These are phyloP conservation scores for Dactylellina parvicollis DNA, from an alignment of 2,329 filamentous ascomycete genomes.

Conservation along the genomic window DNA sequence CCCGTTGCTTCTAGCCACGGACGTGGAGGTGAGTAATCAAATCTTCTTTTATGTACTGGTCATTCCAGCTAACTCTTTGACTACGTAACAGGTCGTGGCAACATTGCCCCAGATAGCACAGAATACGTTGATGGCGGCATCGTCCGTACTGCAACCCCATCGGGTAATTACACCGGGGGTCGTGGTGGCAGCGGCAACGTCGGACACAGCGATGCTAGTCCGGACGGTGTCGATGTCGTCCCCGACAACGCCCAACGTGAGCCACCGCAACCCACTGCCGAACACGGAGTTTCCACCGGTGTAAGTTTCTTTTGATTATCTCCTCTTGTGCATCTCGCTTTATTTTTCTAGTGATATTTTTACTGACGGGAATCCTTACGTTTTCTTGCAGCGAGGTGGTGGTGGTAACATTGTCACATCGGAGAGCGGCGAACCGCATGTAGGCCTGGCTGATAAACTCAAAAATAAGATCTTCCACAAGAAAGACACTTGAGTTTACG, in stretches of 20 bases:
- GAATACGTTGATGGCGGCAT: slow-evolving; percentile 72
- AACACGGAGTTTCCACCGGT: slow-evolving; percentile 57
- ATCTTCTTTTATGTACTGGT: not conserved
- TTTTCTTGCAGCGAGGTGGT: slow-evolving; percentile 57
- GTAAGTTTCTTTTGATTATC: slow-evolving; percentile 48
- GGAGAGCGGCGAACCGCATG: slow-evolving; percentile 48
- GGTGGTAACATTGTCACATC: slow-evolving; percentile 57
- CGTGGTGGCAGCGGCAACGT: slow-evolving; percentile 71
- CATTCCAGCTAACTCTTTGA: not conserved
- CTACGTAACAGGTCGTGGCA: slow-evolving; percentile 62
- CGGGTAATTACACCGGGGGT: slow-evolving; percentile 65
- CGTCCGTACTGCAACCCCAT: slow-evolving; percentile 65
- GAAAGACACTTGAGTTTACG: not conserved
- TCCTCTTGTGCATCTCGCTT: not conserved
- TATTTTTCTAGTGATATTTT: not conserved
- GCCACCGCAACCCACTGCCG: slow-evolving; percentile 27
- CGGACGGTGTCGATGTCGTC: slow-evolving; percentile 58
- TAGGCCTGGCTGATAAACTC: slow-evolving; percentile 57
- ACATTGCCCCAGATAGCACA: slow-evolving; percentile 70
- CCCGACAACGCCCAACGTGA: slow-evolving; percentile 35
- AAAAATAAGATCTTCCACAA: slow-evolving; percentile 57
- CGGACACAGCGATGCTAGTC: slow-evolving; percentile 63
- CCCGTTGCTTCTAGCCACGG: slow-evolving; percentile 45
- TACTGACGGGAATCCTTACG: not conserved
- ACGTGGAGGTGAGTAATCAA: slow-evolving; percentile 32